Evolutionary conservation across 345 rosid genomes (phyloP).

Genomic region (Hypericum perforatum): DNA sequence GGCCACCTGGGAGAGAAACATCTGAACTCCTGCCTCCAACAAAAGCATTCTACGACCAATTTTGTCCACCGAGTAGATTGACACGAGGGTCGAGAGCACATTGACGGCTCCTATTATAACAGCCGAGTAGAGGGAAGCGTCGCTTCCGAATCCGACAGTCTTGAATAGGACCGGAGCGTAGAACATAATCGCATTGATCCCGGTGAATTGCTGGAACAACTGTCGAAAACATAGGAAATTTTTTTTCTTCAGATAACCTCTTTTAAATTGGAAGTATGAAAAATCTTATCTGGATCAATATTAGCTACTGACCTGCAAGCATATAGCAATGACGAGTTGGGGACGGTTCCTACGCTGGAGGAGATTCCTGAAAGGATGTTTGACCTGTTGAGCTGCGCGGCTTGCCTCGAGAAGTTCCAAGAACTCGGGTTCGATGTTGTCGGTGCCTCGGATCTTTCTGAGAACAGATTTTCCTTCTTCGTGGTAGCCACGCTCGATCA

Average conservation of each 20-base stretch:
- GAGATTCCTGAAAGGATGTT: constrained; percentile 86
- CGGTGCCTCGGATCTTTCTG: constrained; percentile 63
- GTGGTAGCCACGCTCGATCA: constrained; percentile 69
- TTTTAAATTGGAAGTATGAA: not conserved
- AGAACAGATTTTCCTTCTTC: constrained; percentile 90
- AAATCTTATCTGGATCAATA: not conserved
- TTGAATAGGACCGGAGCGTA: constrained; percentile 82
- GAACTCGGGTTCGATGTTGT: constrained; percentile 79
- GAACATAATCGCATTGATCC: constrained; percentile 95
- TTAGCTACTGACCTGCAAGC: constrained; percentile 51
- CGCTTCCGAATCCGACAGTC: constrained; percentile 67
- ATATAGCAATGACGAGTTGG: constrained; percentile 64
- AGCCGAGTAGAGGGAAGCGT: constrained; percentile 50
- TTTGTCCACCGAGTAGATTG: constrained; percentile 46
- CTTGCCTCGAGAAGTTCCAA: constrained; percentile 87
- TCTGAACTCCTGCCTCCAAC: constrained; percentile 42
- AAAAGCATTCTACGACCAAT: constrained; percentile 48
- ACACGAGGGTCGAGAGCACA: constrained; percentile 47
- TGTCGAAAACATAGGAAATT: too few species aligned
- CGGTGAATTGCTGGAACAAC: constrained; percentile 88
- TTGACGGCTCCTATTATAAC: constrained; percentile 51
- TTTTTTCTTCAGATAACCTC: too few species aligned
- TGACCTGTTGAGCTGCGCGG: constrained; percentile 67
- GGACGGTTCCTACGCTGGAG: constrained; percentile 64
- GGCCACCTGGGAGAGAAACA: constrained; percentile 25